phyloP scores from a whole-genome alignment of 148 eudicot species.

The Tetragonia tetragonoides region DNA sequence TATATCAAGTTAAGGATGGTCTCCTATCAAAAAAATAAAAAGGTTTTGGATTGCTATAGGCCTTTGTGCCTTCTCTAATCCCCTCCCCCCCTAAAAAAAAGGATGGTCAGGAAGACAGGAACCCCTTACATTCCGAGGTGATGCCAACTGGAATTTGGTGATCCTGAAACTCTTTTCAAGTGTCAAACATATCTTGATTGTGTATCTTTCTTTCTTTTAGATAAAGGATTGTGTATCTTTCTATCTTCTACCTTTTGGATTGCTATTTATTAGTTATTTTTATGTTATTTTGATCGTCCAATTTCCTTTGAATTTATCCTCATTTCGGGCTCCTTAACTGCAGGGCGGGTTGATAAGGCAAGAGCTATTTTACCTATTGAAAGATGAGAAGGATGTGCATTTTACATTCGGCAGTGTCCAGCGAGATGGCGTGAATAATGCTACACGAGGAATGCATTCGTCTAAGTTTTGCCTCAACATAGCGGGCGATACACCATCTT shows the following conservation, averaged over 20 bases:
- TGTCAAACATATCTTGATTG: too few relatives aligned
- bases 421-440: slow-evolving; percentile 59
- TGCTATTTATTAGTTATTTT: background rate
- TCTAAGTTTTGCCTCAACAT: slow-evolving; percentile 95
- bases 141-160: background rate
- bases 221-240: too few relatives aligned
- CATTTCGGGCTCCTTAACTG: slow-evolving; percentile 12
- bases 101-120: too few relatives aligned
- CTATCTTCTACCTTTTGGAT: background rate
- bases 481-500: slow-evolving; percentile 97
- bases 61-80: too few relatives aligned
- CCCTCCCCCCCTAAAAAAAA: too few relatives aligned
- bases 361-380: slow-evolving; percentile 72
- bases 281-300: background rate
- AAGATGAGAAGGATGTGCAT: slow-evolving; percentile 82
- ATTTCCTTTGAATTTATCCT: background rate
- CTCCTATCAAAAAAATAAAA: too few relatives aligned
- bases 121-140: too few relatives aligned
- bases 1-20: too few relatives aligned
- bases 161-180: background rate
- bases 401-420: slow-evolving; percentile 78
- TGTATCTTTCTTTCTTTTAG: too few relatives aligned
- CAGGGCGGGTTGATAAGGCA: slow-evolving; percentile 90
- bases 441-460: slow-evolving; percentile 77
- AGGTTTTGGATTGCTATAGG: too few relatives aligned